phyloP scores from a whole-genome alignment of 1,139 yeast species.

The Dujonia santamariae region DNA sequence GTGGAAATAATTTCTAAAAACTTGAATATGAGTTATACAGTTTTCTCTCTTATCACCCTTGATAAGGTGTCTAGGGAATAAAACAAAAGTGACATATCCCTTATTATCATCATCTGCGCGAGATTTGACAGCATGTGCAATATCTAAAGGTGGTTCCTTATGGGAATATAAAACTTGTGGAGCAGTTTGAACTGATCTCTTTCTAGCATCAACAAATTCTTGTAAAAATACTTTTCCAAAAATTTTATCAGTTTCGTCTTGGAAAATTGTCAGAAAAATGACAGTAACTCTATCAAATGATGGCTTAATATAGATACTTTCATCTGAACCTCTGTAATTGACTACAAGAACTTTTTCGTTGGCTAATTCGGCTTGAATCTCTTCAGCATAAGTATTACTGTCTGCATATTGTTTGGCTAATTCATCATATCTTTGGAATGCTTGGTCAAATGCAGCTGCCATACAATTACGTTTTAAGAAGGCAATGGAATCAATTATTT shows the following conservation, averaged over 20 bases:
- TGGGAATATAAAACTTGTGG: slow-evolving; percentile 95
- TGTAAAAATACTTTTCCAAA: slow-evolving; percentile 94
- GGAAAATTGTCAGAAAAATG: slow-evolving; percentile 88
- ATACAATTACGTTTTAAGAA: slow-evolving; percentile 80
- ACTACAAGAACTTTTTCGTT: slow-evolving; percentile 66
- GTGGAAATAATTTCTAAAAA: slow-evolving; percentile 95
- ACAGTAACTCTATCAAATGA: slow-evolving; percentile 96
- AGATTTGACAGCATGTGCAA: slow-evolving; percentile 37
- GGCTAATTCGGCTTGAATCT: slow-evolving; percentile 44
- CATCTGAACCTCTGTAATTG: slow-evolving; percentile 84
- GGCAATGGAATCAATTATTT: slow-evolving; percentile 62
- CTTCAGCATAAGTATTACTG: slow-evolving; percentile 48
- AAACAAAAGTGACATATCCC: slow-evolving; percentile 75
- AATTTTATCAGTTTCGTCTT: slow-evolving; percentile 94
- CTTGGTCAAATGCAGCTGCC: slow-evolving; percentile 90
- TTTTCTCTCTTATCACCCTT: slow-evolving; percentile 73
- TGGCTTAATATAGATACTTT: slow-evolving; percentile 86
- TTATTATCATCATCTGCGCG: slow-evolving; percentile 49
- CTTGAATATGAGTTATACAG: slow-evolving; percentile 84
- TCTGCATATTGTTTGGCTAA: slow-evolving; percentile 55
- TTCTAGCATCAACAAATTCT: slow-evolving; percentile 95
- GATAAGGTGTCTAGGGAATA: slow-evolving; percentile 70
- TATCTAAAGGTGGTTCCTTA: slow-evolving; percentile 90
- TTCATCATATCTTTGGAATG: slow-evolving; percentile 74
- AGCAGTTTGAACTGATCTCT: slow-evolving; percentile 93